Evolutionary conservation across 306 rosid species (phyloP).

Genomic region (Dalbergia oliveri): DNA sequence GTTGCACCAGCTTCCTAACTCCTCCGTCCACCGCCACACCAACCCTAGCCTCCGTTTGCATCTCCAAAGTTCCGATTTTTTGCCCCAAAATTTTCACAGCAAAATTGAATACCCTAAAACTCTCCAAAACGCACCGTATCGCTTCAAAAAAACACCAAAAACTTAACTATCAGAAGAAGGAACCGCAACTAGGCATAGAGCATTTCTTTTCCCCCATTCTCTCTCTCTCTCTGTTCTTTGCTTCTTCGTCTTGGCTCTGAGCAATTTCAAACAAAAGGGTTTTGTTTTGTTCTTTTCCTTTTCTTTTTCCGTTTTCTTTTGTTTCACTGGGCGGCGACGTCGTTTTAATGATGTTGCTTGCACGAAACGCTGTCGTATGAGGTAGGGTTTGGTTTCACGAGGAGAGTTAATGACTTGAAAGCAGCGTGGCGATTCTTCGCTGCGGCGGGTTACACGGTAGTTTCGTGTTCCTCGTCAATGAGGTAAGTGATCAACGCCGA

Average conservation of each 20-base stretch:
- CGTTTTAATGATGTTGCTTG: conserved; percentile 36
- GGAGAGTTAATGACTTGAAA: not conserved
- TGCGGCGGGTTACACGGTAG: conserved; percentile 34
- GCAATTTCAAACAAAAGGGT: conserved; percentile 35
- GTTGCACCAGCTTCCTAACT: conserved; percentile 64
- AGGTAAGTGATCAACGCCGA: not conserved
- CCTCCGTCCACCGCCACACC: conserved; percentile 76
- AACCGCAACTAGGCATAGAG: not conserved
- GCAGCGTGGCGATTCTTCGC: not conserved
- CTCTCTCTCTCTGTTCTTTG: not conserved
- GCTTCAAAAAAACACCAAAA: not conserved
- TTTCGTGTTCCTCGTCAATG: not conserved
- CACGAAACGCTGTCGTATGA: conserved; percentile 32
- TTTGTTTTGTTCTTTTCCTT: not conserved
- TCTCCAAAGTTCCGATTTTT: conserved; percentile 33
- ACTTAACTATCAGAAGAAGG: conserved; percentile 7
- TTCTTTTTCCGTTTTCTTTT: not conserved
- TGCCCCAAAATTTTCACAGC: conserved; percentile 8
- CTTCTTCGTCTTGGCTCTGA: not conserved
- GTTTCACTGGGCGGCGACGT: conserved; percentile 39
- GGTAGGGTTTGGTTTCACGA: not conserved
- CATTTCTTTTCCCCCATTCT: conserved; percentile 7
- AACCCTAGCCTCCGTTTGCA: conserved; percentile 97
- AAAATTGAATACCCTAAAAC: conserved; percentile 20
- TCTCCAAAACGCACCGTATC: not conserved